phyloP scores from a whole-genome alignment of 371 early-diverging fungal genomes.

The Rhizomucor pusillus region DNA sequence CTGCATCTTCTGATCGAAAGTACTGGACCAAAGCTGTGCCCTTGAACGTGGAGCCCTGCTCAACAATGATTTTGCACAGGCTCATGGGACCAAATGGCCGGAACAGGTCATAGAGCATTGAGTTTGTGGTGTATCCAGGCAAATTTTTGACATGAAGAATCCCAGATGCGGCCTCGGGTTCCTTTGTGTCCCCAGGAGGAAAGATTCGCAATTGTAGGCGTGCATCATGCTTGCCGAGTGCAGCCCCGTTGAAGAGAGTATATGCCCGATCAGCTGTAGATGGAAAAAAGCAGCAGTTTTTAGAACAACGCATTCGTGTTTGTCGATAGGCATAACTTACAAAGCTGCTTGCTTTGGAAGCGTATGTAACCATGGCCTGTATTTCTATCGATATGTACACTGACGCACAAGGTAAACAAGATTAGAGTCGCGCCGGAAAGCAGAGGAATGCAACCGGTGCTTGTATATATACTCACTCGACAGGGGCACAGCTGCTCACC shows the following conservation, averaged over 20 bases:
- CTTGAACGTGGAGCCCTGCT: conserved; percentile 30
- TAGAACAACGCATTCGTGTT: too few relatives aligned
- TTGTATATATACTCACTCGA: conserved; percentile 24
- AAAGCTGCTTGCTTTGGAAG: too few relatives aligned
- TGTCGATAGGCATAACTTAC: too few relatives aligned
- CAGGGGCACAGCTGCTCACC: conserved; percentile 25
- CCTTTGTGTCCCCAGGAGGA: conserved; percentile 16
- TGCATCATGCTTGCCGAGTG: conserved; percentile 17
- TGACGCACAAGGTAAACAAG: neutral
- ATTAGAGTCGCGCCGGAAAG: neutral
- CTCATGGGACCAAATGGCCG: conserved; percentile 50
- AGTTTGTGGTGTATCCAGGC: conserved; percentile 29
- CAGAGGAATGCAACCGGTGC: too few relatives aligned
- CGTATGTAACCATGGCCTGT: neutral
- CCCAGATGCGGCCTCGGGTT: conserved; percentile 33
- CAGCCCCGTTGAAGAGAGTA: conserved; percentile 35
- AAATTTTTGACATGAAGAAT: conserved; percentile 40
- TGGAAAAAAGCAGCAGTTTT: neutral
- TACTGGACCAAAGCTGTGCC: conserved; percentile 49
- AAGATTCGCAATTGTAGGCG: conserved; percentile 28
- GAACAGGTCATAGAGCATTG: conserved; percentile 36
- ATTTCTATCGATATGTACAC: neutral
- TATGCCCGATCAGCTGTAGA: conserved; percentile 39
- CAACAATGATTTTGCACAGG: conserved; percentile 34
- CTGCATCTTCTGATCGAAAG: conserved; percentile 33